Percentiles rank a stretch among this genome's conserved stretches.
phyloP scores from a whole-genome alignment of 768 basidiomycete genomes.

The Suillus tomentosus region DNA sequence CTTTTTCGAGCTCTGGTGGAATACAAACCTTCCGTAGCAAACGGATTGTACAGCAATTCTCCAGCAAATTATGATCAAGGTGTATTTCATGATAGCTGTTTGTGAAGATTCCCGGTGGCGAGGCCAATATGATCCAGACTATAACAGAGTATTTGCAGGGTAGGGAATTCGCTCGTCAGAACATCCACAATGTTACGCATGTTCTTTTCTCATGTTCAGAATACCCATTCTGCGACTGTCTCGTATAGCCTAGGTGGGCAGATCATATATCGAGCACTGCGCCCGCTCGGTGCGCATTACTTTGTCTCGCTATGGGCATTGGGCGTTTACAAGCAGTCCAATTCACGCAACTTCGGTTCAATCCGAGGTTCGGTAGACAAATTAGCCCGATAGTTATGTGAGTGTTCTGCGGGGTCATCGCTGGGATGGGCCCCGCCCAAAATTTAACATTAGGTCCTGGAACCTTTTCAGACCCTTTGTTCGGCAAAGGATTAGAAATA shows the following conservation, averaged over 20 bases:
- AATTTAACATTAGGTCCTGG: constrained; percentile 45
- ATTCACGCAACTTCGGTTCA: constrained; percentile 40
- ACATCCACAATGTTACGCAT: not conserved
- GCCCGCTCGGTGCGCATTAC: constrained; percentile 30
- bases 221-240: not conserved
- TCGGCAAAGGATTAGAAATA: not conserved
- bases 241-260: not conserved
- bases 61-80: not conserved
- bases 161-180: not conserved
- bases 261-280: not conserved
- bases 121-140: not conserved
- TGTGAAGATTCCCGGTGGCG: not conserved
- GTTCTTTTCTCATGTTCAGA: not conserved
- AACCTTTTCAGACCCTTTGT: constrained; percentile 22
- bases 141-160: not conserved
- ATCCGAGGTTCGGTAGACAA: constrained; percentile 43
- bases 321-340: constrained; percentile 36
- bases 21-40: too few species aligned
- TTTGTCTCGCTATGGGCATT: constrained; percentile 30
- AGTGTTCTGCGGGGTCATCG: constrained; percentile 37
- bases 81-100: not conserved
- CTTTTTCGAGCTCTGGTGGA: not conserved
- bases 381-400: constrained; percentile 30
- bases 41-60: not conserved
- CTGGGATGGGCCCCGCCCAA: constrained; percentile 47